These are phyloP conservation scores for Penicillium cinerascens DNA, from an alignment of 495 filamentous ascomycete species.

Conservation along the genomic window DNA sequence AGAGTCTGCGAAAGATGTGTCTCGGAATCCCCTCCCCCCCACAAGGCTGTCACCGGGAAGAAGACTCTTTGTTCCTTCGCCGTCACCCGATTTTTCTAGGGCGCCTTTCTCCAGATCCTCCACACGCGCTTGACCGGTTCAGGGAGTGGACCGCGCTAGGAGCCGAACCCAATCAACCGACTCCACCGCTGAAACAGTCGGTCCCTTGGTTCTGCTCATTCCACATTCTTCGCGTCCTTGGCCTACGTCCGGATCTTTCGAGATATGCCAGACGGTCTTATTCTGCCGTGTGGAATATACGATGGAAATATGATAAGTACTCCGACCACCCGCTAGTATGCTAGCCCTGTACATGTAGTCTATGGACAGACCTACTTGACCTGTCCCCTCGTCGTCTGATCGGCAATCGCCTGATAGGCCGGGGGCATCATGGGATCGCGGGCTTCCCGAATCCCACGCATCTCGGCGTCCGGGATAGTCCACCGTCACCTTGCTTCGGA, in stretches of 20 bases:
- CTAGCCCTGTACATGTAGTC: background rate
- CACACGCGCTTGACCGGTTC: conserved; percentile 4
- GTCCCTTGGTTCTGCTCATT: background rate
- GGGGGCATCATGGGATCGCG: too few species aligned
- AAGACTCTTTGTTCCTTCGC: too few species aligned
- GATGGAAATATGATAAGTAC: background rate
- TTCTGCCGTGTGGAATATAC: background rate
- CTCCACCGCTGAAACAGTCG: conserved; percentile 20
- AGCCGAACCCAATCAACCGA: conserved; percentile 18
- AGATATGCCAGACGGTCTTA: background rate
- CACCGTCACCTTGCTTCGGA: too few species aligned
- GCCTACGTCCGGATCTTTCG: background rate
- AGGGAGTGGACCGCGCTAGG: conserved; percentile 6
- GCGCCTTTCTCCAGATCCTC: conserved; percentile 13
- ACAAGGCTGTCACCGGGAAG: too few species aligned
- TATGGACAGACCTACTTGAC: too few species aligned
- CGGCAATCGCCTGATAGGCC: background rate
- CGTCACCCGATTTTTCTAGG: background rate
- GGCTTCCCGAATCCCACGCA: too few species aligned
- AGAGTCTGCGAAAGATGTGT: too few species aligned
- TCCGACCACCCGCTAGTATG: background rate
- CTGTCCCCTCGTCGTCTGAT: too few species aligned
- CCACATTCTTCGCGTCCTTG: background rate
- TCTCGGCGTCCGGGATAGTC: too few species aligned
- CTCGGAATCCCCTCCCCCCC: too few species aligned